These are phyloP conservation scores for Boletus semigastroideus DNA, from an alignment of 1,284 basidiomycete genomes.

Conservation along the genomic window DNA sequence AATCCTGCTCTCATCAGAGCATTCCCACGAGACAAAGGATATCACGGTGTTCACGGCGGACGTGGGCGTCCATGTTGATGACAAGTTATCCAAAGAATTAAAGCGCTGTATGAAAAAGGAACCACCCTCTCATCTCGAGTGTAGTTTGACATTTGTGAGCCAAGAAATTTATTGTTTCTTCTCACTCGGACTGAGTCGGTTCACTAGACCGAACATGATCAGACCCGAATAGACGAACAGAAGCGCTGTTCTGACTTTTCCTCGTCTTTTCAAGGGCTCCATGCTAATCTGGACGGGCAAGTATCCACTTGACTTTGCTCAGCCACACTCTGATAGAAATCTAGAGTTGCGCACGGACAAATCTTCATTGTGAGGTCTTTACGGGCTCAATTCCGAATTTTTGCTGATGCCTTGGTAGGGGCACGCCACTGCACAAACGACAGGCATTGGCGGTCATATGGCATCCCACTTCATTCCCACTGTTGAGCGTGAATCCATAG, in stretches of 20 bases:
- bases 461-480: constrained; percentile 8
- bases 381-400: neutral
- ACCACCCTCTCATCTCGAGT: neutral
- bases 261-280: neutral
- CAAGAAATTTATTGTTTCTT: neutral
- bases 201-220: constrained; percentile 1
- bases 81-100: neutral
- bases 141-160: constrained; percentile 2
- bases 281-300: neutral
- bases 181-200: neutral
- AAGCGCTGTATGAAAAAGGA: neutral
- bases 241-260: neutral
- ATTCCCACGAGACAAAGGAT: neutral
- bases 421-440: constrained; percentile 5
- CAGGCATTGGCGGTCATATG: constrained; percentile 5
- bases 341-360: neutral
- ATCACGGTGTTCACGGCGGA: constrained; percentile 1
- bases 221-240: neutral
- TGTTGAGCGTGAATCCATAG: constrained; percentile 4
- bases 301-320: neutral
- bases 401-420: neutral
- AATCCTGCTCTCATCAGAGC: neutral
- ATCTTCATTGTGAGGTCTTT: constrained; percentile 1
- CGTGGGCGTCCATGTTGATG: neutral
- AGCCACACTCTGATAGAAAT: neutral